These are phyloP conservation scores for Lagenidium giganteum DNA, from an alignment of 352 stramenopile species.

Conservation along the genomic window DNA sequence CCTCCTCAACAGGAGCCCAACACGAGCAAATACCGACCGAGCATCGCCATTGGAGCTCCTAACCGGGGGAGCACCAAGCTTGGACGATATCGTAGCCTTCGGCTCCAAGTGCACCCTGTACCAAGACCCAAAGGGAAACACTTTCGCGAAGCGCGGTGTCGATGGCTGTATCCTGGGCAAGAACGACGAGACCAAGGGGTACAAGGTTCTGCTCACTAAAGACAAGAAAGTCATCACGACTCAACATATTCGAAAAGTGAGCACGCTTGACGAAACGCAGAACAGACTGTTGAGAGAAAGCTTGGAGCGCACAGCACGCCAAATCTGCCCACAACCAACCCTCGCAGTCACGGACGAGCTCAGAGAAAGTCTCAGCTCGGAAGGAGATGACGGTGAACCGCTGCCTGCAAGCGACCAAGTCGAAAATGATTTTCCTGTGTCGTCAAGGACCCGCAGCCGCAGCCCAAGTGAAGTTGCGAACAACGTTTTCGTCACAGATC, in stretches of 20 bases:
- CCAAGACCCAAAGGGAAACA: slow-evolving; percentile 4
- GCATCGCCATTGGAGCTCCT: slow-evolving; percentile 7
- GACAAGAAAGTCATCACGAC: no score
- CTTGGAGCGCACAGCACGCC: no score
- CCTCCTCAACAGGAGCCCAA: slow-evolving; percentile 7
- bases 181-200: slow-evolving; percentile 10
- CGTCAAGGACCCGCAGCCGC: no score
- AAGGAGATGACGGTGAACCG: not conserved
- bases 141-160: no score
- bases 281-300: slow-evolving; percentile 8
- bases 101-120: slow-evolving; percentile 1
- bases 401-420: no score
- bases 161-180: slow-evolving; percentile 12
- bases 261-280: not conserved
- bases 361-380: no score
- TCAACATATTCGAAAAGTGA: slow-evolving; percentile 10
- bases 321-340: not conserved
- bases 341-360: not conserved
- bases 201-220: slow-evolving; percentile 11
- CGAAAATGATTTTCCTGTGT: no score
- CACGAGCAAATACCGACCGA: not conserved
- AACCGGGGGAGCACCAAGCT: not conserved
- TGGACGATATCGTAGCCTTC: slow-evolving; percentile 7
- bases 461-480: no score
- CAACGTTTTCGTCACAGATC: slow-evolving; percentile 1